Base-by-base conservation (phyloP, 2,329 filamentous ascomycete genomes). In the Phialophora macrospora region DNA sequence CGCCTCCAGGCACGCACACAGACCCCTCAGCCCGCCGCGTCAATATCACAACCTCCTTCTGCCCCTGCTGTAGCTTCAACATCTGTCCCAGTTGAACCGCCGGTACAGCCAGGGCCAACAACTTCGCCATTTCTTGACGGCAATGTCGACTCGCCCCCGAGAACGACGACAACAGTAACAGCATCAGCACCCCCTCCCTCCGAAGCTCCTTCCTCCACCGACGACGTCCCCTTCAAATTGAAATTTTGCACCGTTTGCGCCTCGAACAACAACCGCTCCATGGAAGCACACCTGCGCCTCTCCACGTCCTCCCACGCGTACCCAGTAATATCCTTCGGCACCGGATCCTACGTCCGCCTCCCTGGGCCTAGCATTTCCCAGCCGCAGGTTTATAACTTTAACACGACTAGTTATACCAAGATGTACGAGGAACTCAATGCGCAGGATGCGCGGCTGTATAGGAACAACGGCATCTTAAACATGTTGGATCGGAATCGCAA, bases 191-290 rank as follows among this genome's bases (percentile, higher is more conserved):
- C 68, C 41, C 62, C 54, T 32, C 61, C 70, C 30, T 54, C 56
- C 12, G n/a, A 68, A 17, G 56, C 57, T n/a, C 30, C 59, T 17
- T 60, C 73, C 60, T 30, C 68, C 14, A 30, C 67, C 11, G 44
- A 48, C 24, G 67, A 65, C 44, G 55, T 71, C n/a, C 86, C 84
- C 60, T 97, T 89, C 84, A 97, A 95, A 80, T 85, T 99, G 68
- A 96, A 91, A 76, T 97, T 98, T 80, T 97, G 93, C 82, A 98
- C 95, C 2, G 94, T 99, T n/a, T 99, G 95, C 80, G 95, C 95
- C 7, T 97, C 93, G 74, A 99, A 99, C 74, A 93, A 99, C 78
- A 99, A 99, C 76, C 88, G 95, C 87, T 96, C 92, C n/a, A 98
- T 99, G 95, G 95, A 98, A 84, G 94, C 94, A n/a, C 95, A 99